Conservation (phyloP, 2,329 filamentous ascomycete genomes). For the Aspergillus versicolor region DNA sequence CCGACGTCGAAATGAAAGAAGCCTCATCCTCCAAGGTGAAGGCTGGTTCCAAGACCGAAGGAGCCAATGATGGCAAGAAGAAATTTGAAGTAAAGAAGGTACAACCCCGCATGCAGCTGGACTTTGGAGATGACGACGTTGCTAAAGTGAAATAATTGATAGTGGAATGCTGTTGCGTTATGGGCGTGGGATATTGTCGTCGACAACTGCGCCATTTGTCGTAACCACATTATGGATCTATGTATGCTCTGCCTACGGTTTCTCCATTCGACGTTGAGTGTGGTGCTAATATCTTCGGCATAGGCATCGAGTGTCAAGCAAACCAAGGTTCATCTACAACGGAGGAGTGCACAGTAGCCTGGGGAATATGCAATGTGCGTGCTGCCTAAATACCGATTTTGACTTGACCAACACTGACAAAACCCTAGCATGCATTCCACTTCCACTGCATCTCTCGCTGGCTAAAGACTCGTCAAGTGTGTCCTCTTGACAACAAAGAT, state of each 20-base stretch:
- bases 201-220: constrained; percentile 98
- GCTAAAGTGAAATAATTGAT: constrained; percentile 19
- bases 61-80: constrained; percentile 71
- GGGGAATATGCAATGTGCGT: constrained; percentile 98
- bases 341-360: constrained; percentile 97
- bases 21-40: constrained; percentile 62
- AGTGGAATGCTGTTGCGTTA: constrained; percentile 98
- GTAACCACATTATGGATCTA: constrained; percentile 99
- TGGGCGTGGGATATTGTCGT: constrained; percentile 99
- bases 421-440: constrained; percentile 87
- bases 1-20: constrained; percentile 96
- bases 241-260: constrained; percentile 59
- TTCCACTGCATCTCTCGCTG: constrained; percentile 99
- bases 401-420: constrained; percentile 12
- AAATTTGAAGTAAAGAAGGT: constrained; percentile 99
- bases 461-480: constrained; percentile 98
- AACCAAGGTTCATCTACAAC: constrained; percentile 97
- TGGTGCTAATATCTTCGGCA: constrained; percentile 18
- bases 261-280: background rate
- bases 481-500: constrained; percentile 93
- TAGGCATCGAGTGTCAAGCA: constrained; percentile 96
- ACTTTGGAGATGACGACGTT: constrained; percentile 2
- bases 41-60: constrained; percentile 56
- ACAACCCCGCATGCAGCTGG: constrained; percentile 18
- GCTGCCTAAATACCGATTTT: background rate